phyloP scores from a whole-genome alignment of 176 grass and related monocot species.

The Rhynchospora pubera region DNA sequence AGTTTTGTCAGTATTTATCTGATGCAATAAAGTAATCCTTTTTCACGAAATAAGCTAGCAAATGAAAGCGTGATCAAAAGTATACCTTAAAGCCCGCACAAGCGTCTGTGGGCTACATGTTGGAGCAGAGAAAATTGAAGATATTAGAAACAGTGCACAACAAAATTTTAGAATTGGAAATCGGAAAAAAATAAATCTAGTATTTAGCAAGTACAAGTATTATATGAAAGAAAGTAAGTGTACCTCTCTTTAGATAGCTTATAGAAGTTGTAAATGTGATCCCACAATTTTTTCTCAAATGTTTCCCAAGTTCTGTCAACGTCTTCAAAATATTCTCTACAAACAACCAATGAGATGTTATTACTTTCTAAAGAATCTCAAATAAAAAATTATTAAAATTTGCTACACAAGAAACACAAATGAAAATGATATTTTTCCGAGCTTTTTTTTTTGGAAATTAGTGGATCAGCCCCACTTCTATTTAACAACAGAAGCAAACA shows the following conservation, averaged over 20 bases:
- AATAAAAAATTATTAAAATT: not conserved
- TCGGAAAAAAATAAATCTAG: constrained; percentile 2
- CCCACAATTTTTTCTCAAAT: constrained; percentile 95
- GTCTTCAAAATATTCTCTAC: constrained; percentile 99
- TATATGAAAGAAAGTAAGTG: constrained; percentile 10
- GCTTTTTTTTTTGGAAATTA: no score
- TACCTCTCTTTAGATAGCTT: constrained; percentile 95
- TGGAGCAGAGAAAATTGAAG: constrained; percentile 22
- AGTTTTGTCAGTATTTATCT: not conserved
- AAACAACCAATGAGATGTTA: constrained; percentile 33
- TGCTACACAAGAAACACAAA: not conserved
- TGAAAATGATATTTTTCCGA: no score
- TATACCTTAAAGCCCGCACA: constrained; percentile 93
- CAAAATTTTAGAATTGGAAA: constrained; percentile 17
- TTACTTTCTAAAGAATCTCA: not conserved
- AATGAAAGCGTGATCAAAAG: not conserved
- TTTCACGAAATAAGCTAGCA: constrained; percentile 11
- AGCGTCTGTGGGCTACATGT: constrained; percentile 93
- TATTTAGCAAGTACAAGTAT: not conserved
- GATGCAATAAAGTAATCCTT: not conserved
- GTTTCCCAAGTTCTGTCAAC: constrained; percentile 93
- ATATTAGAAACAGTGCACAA: constrained; percentile 3
- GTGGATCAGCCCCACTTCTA: no score
- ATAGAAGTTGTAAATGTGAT: constrained; percentile 72
- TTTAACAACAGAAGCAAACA: no score